Base-by-base conservation (phyloP, 2,329 filamentous ascomycete species). In the Fusarium sp. region DNA sequence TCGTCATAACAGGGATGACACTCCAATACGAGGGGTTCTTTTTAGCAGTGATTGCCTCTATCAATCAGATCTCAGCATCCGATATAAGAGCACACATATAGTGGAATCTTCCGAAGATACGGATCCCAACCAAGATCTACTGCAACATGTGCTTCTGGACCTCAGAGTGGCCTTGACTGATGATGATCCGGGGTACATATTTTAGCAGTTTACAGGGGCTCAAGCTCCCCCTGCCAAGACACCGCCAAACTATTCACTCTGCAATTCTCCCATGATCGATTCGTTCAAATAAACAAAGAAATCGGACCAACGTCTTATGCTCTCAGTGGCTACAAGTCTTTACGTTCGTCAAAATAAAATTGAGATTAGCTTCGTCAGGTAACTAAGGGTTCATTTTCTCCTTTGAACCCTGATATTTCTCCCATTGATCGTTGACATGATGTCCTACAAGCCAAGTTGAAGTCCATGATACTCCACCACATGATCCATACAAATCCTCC, bases 281-380 rank as follows among this genome's bases (percentile, higher is more conserved):
- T 20, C 29, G 15, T 60, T 69, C 48, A 46, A 57, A 46, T 41
- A 53, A 30, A 55, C 34, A 51, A 46, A 30, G 46, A 38, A 71
- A 69, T 47, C 34, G 55, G 29, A 58, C 56, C 49, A 49, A 38
- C 38, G 62, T 66, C 54, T 69, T 57, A 57, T 55, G 29, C 22
- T 65, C 40, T 45, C 43, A 44, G 38, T 48, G 63, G 49, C 38
- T 46, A 40, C 38, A 56, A n/a, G 11, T 20, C 51, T 47, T 51
- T 20, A 56, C 43, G 32, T 53, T 61, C 52, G 40, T 71, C 54
- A 59, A 52, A 45, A 69, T 57, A 32, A 47, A 65, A 43, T 43
- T 56, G 40, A 61, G 65, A 71, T 69, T 52, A 38, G 53, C 38
- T 57, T 59, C 61, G 27, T 62, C 48, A 62, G 51, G 30, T 65